Evolutionary conservation across 148 eudicot genomes (phyloP).

Genomic region (Simmondsia chinensis): DNA sequence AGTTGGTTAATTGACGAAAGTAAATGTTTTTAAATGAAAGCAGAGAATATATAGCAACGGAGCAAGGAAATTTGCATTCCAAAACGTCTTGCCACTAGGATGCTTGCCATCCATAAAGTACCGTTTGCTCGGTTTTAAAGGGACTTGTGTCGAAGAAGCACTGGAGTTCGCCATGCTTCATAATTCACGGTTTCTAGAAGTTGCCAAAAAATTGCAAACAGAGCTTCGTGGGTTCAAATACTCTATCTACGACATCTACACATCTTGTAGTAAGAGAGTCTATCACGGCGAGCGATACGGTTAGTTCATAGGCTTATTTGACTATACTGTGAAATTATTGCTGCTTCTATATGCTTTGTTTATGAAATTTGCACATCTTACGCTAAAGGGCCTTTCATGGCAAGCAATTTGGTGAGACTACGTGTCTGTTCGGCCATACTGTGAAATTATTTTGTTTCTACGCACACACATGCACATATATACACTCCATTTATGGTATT

Average conservation of each 20-base stretch:
- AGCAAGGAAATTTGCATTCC: conserved; percentile 37
- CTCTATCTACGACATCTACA: conserved; percentile 21
- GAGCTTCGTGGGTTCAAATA: conserved; percentile 26
- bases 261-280: conserved; percentile 8
- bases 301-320: too few relatives aligned
- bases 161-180: conserved; percentile 14
- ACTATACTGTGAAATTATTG: too few relatives aligned
- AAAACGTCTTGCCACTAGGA: conserved; percentile 21
- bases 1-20: too few relatives aligned
- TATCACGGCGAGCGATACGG: conserved; percentile 24
- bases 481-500: too few relatives aligned
- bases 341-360: too few relatives aligned
- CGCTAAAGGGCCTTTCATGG: too few relatives aligned
- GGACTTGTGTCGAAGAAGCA: conserved; percentile 15
- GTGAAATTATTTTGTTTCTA: too few relatives aligned
- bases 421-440: too few relatives aligned
- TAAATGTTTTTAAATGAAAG: too few relatives aligned
- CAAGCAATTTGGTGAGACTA: too few relatives aligned
- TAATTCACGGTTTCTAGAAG: conserved; percentile 9
- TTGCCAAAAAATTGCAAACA: conserved; percentile 7
- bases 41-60: conserved; percentile 37
- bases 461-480: too few relatives aligned
- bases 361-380: too few relatives aligned
- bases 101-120: conserved; percentile 19
- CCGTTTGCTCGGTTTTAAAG: conserved; percentile 1